These are phyloP conservation scores for Saccharomycopsis sp. DNA, from an alignment of 805 yeast species.

Conservation along the genomic window DNA sequence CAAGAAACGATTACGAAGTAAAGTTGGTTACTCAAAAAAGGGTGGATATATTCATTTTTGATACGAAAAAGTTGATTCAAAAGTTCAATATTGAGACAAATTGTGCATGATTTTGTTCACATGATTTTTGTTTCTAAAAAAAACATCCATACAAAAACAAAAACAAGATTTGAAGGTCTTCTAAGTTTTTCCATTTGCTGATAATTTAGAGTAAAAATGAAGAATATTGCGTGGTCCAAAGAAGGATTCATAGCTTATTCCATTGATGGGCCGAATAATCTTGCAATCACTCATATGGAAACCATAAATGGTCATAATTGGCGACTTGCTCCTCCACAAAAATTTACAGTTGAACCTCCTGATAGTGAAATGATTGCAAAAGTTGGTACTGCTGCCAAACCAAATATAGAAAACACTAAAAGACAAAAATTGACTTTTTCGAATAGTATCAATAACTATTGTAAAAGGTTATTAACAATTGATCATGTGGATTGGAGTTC, in stretches of 20 bases:
- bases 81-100: too few species aligned
- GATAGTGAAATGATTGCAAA: not conserved
- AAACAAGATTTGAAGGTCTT: too few species aligned
- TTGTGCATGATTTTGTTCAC: too few species aligned
- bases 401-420: not conserved
- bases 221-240: slow-evolving; percentile 76
- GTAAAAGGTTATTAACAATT: slow-evolving; percentile 16
- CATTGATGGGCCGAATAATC: slow-evolving; percentile 9
- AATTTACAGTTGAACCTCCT: slow-evolving; percentile 5
- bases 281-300: slow-evolving; percentile 58
- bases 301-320: slow-evolving; percentile 68
- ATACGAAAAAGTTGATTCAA: too few species aligned
- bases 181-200: too few species aligned
- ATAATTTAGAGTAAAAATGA: slow-evolving; percentile 11
- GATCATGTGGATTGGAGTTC: slow-evolving; percentile 60
- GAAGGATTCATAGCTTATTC: slow-evolving; percentile 77
- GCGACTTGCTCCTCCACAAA: slow-evolving; percentile 48
- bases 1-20: too few species aligned
- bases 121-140: too few species aligned
- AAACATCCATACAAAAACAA: too few species aligned
- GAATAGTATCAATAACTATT: too few species aligned
- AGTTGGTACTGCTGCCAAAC: not conserved
- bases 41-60: too few species aligned
- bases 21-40: too few species aligned
- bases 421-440: not conserved